Base-by-base conservation (phyloP, 2,329 filamentous ascomycete genomes). In the Arthrobotrys entomopaga region DNA sequence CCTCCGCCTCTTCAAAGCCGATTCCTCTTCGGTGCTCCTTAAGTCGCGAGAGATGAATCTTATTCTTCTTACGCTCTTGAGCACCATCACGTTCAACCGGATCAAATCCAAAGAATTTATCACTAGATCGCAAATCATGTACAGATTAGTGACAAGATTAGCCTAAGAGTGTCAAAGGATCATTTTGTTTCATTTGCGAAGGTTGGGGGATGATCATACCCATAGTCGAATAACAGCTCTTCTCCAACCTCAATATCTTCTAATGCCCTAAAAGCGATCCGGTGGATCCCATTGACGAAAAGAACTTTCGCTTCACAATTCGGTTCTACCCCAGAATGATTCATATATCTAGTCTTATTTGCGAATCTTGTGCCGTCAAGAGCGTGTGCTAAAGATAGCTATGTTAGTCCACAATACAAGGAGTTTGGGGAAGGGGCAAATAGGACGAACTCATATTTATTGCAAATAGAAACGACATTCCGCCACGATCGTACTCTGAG, bases 201-300 rank as follows among this genome's bases (percentile, higher is more conserved):
- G 7, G 40, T 15, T 7, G 15, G 10, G 11, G 26, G 10, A n/a
- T 16, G 34, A 46, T 48, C 34, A 20, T 65, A 77, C 65, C 90
- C 90, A 78, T 96, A 95, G 79, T 94, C 87, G 81, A 94, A 96
- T 79, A 92, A 90, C 0, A 96, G 82, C 81, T 95, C 91, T 74
- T 92, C 89, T 22, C 91, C 91, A 2, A 86, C 84, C 70, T 85
- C 84, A 78, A 95, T 90, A 46, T 90, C 85, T 1, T 87, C 84
- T 64, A 85, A 83, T 0, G 91, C 90, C 53, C 86, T 88, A 78
- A 95, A 90, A 50, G 88, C 90, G 79, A 95, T 92, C 13, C 92
- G 87, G 77, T 89, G 89, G 75, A 91, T 89, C 22, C 89, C 89
- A 78, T 92, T 91, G 69, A 92, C 91, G 58, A 91, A 87, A 15